Base-by-base conservation (phyloP, 805 yeast species). In the Candida pseudofarinosa region DNA sequence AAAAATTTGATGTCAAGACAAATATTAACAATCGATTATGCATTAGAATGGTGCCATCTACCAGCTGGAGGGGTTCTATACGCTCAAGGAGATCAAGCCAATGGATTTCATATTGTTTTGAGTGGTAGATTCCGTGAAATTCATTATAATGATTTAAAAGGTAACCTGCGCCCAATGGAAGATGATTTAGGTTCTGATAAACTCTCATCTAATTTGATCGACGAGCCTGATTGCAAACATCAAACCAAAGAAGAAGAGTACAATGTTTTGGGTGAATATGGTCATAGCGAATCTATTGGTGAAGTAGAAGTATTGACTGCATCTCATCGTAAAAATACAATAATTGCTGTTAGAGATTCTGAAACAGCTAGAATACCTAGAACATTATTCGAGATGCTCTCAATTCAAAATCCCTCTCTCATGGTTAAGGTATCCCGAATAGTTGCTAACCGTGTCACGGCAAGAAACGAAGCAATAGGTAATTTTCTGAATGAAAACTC, bases 281-380 rank as follows among this genome's bases (percentile, higher is more conserved):
- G 97, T 1, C 96, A 89, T 60, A 97, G 97, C 4, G 95, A 88
- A 53, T 85, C 96, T 33, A 77, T 93, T 46, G 99, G 98, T 3
- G 98, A 91, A 62, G 84, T 93, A 6, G 99, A 91, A 60, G 97
- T 91, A 3, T 71, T 91, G 47, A 88, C 95, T 0, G 88, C 88
- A 10, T 76, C 84, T 8, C 74, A 81, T 43, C 76, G 95, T 58
- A 74, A 79, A 3, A 74, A 74, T 38, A 81, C 90, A 0, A 75
- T 85, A 49, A 80, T 88, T 33, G 96, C 98, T 0, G 86, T 91
- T 0, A 73, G 99, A 56, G 98, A 91, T 51, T 85, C 97, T 0
- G 99, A 93, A 61, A 72, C 91, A 20, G 97, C 96, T 0, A 74
- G 97, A 58, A 86, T 91, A 42, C 98, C 99, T 13, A 77, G 96